Base-by-base conservation (phyloP, 345 rosid species). In the Garcia nutans region DNA sequence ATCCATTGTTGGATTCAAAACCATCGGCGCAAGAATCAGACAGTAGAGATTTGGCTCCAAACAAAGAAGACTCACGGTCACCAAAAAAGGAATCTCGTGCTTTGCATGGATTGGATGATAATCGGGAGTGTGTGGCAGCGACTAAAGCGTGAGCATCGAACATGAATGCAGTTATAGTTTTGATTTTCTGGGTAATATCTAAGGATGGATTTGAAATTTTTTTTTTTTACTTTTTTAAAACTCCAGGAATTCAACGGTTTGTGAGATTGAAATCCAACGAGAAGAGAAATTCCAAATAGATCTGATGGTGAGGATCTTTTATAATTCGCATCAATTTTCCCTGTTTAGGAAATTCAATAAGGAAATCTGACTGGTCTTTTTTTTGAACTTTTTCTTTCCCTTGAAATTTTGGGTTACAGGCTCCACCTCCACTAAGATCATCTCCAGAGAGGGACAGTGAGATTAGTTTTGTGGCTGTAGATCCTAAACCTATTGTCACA, bases 221-320 rank as follows among this genome's bases (percentile, higher is more conserved):
- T 44, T 20, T 8, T 42, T 59, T 56, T 59, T 62, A 13, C 20
- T 15, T 24, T 74, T 37, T 68, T 66, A 26, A 77, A 68, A 68
- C 2, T 79, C 76, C 83, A 89, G 93, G 68, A 85, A 79, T 69
- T 63, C 81, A 26, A 79, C 87, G 58, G 86, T 64, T 15, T 56
- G 75, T 37, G 88, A 81, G 85, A 71, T 37, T 31, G 92, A 87
- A 64, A 89, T 71, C 37, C 88, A 79, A 69, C 79, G 82, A 22
- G 96, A 87, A 70, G 92, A 84, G 82, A 96, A 89, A 87, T 93
- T 89, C 75, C 93, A 87, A 86, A 96, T 96, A 91, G 99, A 96
- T 93, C 95, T 93, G 86, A 96, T 96, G 99, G 99, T 93, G 81
- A 74, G 82, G 77, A 65, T 79, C 74, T 79, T 69, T 10, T 10